phyloP scores from a whole-genome alignment of 176 grass and related monocot genomes.

The Coix lacrymajobi region DNA sequence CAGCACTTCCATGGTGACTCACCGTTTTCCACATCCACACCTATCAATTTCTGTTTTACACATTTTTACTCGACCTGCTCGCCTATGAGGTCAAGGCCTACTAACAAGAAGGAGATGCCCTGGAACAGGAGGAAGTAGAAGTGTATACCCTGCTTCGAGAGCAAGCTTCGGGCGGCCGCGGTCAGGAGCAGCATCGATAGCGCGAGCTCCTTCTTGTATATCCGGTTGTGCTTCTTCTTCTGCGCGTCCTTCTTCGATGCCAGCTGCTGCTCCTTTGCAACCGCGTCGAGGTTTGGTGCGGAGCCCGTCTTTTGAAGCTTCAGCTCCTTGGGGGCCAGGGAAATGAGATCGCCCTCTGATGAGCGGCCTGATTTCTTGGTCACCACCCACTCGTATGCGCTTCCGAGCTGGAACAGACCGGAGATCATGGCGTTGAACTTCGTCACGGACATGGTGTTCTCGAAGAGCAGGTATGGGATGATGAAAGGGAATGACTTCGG shows the following conservation, averaged over 20 bases:
- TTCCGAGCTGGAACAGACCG: constrained; percentile 87
- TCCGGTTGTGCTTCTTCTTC: constrained; percentile 96
- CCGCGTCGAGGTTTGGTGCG: constrained; percentile 43
- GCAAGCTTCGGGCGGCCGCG: constrained; percentile 76
- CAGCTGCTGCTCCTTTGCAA: constrained; percentile 41
- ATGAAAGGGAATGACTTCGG: constrained; percentile 88
- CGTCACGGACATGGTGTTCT: constrained; percentile 99
- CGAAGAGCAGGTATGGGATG: constrained; percentile 94
- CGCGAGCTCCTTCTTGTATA: constrained; percentile 92
- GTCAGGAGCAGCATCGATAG: constrained; percentile 83
- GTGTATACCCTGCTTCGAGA: constrained; percentile 94
- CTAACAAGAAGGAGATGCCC: constrained; percentile 90
- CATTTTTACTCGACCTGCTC: constrained; percentile 74
- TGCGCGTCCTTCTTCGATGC: constrained; percentile 23
- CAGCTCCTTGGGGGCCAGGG: constrained; percentile 41
- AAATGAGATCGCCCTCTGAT: constrained; percentile 78
- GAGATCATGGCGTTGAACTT: constrained; percentile 99
- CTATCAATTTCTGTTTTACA: constrained; percentile 39
- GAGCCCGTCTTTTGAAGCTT: constrained; percentile 48
- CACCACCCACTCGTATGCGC: constrained; percentile 93
- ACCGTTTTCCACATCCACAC: background rate
- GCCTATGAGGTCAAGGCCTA: constrained; percentile 95
- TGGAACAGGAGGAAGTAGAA: constrained; percentile 99
- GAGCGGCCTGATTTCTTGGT: constrained; percentile 95
- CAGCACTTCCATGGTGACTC: background rate